Percentiles rank a stretch among this genome's conserved stretches.
These are phyloP conservation scores for Chlamydomonas urium DNA, from an alignment of 139 green algal genomes.

Conservation along the genomic window DNA sequence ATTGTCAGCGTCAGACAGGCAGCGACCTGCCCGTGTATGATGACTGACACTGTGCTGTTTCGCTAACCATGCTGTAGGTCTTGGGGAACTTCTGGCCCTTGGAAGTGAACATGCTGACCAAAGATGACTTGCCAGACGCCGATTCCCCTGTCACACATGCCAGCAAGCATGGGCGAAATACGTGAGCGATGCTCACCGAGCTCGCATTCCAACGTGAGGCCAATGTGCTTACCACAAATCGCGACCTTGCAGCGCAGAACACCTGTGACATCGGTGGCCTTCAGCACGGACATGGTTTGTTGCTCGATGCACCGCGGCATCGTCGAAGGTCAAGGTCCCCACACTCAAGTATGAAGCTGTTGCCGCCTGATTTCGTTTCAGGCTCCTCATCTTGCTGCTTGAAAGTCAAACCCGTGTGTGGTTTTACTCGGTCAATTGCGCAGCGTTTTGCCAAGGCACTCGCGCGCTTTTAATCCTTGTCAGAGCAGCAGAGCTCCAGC, in stretches of 20 bases:
- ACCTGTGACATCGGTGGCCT: conserved; percentile 30
- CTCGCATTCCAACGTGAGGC: not conserved
- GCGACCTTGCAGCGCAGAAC: conserved; percentile 44
- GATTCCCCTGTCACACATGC: conserved; percentile 43
- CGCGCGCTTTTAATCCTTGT: no score
- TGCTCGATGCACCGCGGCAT: no score
- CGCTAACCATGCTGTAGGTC: conserved; percentile 38
- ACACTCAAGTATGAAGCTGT: no score
- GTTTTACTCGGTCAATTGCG: no score
- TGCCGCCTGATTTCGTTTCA: no score
- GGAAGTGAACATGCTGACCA: conserved; percentile 42
- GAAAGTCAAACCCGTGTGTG: no score
- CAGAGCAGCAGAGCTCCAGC: no score
- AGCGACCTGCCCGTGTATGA: not conserved
- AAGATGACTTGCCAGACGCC: conserved; percentile 30
- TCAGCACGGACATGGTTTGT: no score
- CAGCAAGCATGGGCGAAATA: no score
- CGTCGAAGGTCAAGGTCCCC: no score
- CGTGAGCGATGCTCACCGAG: not conserved
- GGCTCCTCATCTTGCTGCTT: no score
- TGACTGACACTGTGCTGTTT: not conserved
- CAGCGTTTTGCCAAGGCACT: no score
- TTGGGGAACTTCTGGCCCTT: conserved; percentile 39
- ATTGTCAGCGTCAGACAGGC: not conserved
- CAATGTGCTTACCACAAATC: conserved; percentile 32